phyloP scores from a whole-genome alignment of 1,284 basidiomycete species.

The Ceratobasidium theobromae region DNA sequence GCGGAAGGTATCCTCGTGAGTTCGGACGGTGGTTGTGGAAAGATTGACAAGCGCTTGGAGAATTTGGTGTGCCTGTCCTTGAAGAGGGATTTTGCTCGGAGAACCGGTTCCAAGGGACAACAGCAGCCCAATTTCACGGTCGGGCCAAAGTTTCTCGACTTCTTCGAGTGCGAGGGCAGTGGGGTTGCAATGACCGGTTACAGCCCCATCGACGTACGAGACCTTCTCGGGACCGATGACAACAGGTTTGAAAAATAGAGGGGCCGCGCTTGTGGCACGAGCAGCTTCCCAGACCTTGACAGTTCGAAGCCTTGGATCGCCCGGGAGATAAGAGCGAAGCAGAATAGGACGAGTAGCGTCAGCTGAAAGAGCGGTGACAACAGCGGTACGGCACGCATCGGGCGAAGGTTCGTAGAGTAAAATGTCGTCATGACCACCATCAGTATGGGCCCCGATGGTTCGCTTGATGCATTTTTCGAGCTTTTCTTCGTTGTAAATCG shows the following conservation, averaged over 20 bases:
- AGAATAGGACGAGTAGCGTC: not conserved
- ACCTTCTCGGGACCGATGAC: not conserved
- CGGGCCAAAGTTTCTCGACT: slow-evolving; percentile 1
- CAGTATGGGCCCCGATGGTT: not conserved
- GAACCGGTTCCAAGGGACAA: slow-evolving; percentile 11
- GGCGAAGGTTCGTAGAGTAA: not conserved
- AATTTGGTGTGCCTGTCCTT: not conserved
- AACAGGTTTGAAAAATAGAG: not conserved
- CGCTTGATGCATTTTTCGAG: slow-evolving; percentile 15
- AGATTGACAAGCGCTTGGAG: not conserved
- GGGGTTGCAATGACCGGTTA: slow-evolving; percentile 14
- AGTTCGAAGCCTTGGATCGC: not conserved
- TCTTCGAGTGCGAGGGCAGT: slow-evolving; percentile 5
- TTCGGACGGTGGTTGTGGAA: slow-evolving; percentile 5
- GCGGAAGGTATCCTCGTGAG: not conserved
- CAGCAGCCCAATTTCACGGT: slow-evolving; percentile 10
- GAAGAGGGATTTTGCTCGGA: not conserved
- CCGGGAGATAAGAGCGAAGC: slow-evolving; percentile 8
- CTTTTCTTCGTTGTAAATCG: not conserved
- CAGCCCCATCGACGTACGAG: not conserved
- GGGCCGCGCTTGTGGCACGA: slow-evolving; percentile 10
- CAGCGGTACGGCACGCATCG: not conserved
- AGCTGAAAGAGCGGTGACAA: slow-evolving; percentile 3
- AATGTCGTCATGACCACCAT: not conserved
- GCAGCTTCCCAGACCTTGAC: slow-evolving; percentile 19